Evolutionary conservation across 1,139 yeast genomes (phyloP), one percentile per base, ranked within the genome.

Genomic region (Saccharomyces hybrid): DNA sequence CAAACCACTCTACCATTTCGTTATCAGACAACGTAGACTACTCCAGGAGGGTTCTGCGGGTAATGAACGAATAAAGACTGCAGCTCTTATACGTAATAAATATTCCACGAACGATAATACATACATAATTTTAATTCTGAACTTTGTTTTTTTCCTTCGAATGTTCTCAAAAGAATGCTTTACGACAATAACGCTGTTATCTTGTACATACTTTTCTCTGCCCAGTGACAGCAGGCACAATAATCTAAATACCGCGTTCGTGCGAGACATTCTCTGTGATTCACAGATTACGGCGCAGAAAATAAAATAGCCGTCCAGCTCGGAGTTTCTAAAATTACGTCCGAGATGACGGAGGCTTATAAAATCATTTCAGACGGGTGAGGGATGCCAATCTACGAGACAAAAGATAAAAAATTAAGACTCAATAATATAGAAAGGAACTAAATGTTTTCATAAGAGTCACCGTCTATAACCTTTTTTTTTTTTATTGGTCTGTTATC

Each of bases 11-110:
- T 23, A 74, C 78, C 55, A 76, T 81, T 58, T 80, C 88, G n/a
- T 72, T 88, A 54, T 86, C 83, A 44, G 95, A 88, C 67, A 86
- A 86, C 58, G 74, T 77, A 56, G 95, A 87, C 67, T 87, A 87
- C 68, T 81, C 88, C 6, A 75, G 95, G 56, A 78, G 83, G 59
- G 85, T 83, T 13, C 73, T 88, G 55, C 77, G 85, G 54, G 84
- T 87, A 34, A 79, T 86, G n/a, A 87, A 87, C 70, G 70, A 60
- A 28, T 38, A 25, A 38, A 11, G 25, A 7, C 26, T 16, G 26
- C n/a, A 9, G 44, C 19, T 19, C 25, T 26, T 38, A 38, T 38
- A 38, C 26, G 44, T 38, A 38, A 38, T 38, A 38, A 38, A 19
- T 38, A 38, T 38, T 38, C 44, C 23, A 38, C 19, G 25, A 38